Evolutionary conservation across 108 stramenopile genomes (phyloP).

Genomic region (Epithemia pelagica): DNA sequence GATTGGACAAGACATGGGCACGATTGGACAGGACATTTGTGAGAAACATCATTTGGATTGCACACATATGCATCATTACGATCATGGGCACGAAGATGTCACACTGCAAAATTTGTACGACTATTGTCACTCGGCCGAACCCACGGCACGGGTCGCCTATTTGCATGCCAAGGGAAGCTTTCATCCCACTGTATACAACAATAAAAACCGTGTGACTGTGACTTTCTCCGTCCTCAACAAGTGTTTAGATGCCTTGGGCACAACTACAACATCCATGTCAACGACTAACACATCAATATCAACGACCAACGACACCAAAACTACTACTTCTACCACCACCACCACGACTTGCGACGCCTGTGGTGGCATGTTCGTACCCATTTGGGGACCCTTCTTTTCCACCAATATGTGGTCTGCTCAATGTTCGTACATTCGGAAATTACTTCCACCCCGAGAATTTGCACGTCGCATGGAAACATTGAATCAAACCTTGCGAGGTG

Average conservation of each 20-base stretch:
- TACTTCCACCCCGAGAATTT: constrained; percentile 35
- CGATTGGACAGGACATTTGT: neutral
- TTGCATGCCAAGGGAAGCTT: neutral
- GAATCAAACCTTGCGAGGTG: neutral
- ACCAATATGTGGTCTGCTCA: constrained; percentile 45
- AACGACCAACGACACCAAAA: neutral
- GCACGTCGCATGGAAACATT: constrained; percentile 18
- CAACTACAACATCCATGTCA: neutral
- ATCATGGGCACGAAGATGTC: neutral
- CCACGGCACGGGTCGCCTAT: neutral
- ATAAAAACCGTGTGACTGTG: neutral
- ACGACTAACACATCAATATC: neutral
- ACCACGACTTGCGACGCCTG: constrained; percentile 29
- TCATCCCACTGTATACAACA: neutral
- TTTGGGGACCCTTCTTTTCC: constrained; percentile 41
- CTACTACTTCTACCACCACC: neutral
- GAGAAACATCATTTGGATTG: neutral
- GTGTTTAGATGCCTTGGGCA: neutral
- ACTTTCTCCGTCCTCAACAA: neutral
- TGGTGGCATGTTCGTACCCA: constrained; percentile 32
- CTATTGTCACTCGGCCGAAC: neutral
- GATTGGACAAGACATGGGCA: neutral
- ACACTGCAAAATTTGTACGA: constrained; percentile 12
- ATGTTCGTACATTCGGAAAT: constrained; percentile 35
- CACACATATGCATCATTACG: constrained; percentile 5